These are phyloP conservation scores for Pseudocercospora pini-densiflorae DNA, from an alignment of 2,329 filamentous ascomycete species.

Conservation along the genomic window DNA sequence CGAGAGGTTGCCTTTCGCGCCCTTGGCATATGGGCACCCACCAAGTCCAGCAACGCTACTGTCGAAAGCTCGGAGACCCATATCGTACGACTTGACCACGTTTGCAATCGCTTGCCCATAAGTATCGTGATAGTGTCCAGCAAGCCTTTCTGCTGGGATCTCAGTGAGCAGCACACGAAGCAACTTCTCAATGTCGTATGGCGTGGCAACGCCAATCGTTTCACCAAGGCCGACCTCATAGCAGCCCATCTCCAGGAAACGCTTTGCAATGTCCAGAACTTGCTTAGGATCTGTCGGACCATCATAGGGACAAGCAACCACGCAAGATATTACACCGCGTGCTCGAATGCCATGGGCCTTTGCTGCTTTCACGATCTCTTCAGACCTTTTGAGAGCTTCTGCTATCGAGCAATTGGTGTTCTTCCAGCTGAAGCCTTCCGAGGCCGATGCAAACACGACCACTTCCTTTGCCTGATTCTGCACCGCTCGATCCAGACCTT, in stretches of 20 bases:
- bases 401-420: conserved; percentile 50
- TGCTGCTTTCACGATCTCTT: conserved; percentile 40
- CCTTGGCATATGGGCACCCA: conserved; percentile 37
- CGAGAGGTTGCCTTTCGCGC: conserved; percentile 37
- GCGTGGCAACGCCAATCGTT: conserved; percentile 33
- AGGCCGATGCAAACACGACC: conserved; percentile 48
- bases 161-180: conserved; percentile 39
- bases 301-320: conserved; percentile 48
- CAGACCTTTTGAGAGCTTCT: conserved; percentile 43
- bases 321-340: conserved; percentile 48
- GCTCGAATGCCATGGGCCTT: conserved; percentile 37
- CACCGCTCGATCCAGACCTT: conserved; percentile 62
- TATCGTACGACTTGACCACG: conserved; percentile 31
- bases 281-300: conserved; percentile 32
- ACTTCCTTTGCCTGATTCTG: conserved; percentile 43
- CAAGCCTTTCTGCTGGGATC: conserved; percentile 31
- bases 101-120: conserved; percentile 39
- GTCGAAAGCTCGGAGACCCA: conserved; percentile 36
- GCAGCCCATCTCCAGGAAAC: conserved; percentile 34
- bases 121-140: conserved; percentile 40
- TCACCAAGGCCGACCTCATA: conserved; percentile 38
- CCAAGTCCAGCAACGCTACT: conserved; percentile 37
- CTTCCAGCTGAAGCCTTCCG: conserved; percentile 48
- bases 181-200: conserved; percentile 38
- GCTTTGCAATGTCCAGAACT: conserved; percentile 27